phyloP scores from a whole-genome alignment of 1,284 basidiomycete species.

The Trichosporon coremiiforme region DNA sequence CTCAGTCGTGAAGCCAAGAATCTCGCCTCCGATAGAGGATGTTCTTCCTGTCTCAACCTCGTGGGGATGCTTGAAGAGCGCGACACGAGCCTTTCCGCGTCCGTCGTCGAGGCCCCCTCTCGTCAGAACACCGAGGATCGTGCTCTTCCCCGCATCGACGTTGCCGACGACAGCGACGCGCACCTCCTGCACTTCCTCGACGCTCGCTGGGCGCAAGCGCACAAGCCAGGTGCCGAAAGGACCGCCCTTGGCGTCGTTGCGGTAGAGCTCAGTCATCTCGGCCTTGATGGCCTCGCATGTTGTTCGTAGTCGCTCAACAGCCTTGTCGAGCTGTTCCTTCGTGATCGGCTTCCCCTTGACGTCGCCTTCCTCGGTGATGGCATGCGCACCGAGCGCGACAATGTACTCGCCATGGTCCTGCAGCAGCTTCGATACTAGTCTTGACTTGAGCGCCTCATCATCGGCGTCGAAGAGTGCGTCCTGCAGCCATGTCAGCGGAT shows the following conservation, averaged over 20 bases:
- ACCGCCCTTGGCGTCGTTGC: conserved; percentile 24
- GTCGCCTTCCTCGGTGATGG: conserved; percentile 30
- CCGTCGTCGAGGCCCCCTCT: conserved; percentile 90
- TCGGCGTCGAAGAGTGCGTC: conserved; percentile 40
- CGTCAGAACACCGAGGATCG: conserved; percentile 71
- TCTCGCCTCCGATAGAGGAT: conserved; percentile 95
- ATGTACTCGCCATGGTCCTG: conserved; percentile 53
- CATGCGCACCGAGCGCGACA: conserved; percentile 48
- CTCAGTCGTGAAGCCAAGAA: conserved; percentile 75
- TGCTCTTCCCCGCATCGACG: conserved; percentile 82
- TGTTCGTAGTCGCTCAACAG: conserved; percentile 37
- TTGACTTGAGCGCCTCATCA: conserved; percentile 42
- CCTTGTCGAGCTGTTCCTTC: conserved; percentile 33
- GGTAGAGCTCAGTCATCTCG: conserved; percentile 50
- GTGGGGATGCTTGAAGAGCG: conserved; percentile 94
- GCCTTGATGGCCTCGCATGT: conserved; percentile 41
- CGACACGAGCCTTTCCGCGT: conserved; percentile 86
- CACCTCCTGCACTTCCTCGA: conserved; percentile 69
- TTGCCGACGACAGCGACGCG: conserved; percentile 95
- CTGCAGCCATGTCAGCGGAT: conserved; percentile 29
- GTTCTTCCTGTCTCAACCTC: conserved; percentile 95
- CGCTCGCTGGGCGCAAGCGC: conserved; percentile 48
- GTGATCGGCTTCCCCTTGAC: conserved; percentile 31
- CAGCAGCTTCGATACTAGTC: conserved; percentile 44
- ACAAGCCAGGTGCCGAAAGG: conserved; percentile 51